Evolutionary conservation across 805 yeast species (phyloP), one percentile per base, ranked within the genome.

Genomic region (Lachancea mirantina): DNA sequence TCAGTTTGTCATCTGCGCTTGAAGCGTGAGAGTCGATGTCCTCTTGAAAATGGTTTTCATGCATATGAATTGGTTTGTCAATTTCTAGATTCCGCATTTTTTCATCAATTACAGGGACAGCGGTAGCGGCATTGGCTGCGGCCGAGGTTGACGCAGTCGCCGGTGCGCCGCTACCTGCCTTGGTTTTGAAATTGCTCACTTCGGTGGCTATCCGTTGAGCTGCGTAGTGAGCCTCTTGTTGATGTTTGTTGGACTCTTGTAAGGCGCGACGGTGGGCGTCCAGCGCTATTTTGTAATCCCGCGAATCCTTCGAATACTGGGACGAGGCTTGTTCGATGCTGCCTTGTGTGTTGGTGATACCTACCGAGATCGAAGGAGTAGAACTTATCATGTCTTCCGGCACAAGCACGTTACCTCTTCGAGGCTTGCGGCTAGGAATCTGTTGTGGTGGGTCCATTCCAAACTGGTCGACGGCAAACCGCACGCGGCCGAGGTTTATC

Each of bases 371-470:
- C 14, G 82, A 72, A 0, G 84, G 77, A 0, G 73, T 74, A 0
- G 79, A 76, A 13, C 65, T 55, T 19, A 63, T 38, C 40, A 80
- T 46, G 49, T 83, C 89, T 26, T 79, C 84, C 0, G 88, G 84
- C 11, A 72, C 67, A 8, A 72, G 66, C 14, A 79, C 87, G 49
- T 84, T 80, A 6, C 96, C 96, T 45, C 70, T 68, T 43, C 78
- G 67, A 5, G 96, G 96, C 39, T 68, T 70, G 49, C 94, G 64
- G 2, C 94, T 81, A 2, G 96, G 96, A 40, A 88, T 82, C 52
- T 87, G 95, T 50, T 88, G 96, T 1, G 95, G 95, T 2, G 96
- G 96, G 55, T 88, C 96, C 40, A 65, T 67, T 0, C 67, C 68
- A 40, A 85, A 71, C 32, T 78, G 74, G 31, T 82, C 82, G 4